phyloP scores from a whole-genome alignment of 1,284 basidiomycete species.

The Ceratobasidium sp. region DNA sequence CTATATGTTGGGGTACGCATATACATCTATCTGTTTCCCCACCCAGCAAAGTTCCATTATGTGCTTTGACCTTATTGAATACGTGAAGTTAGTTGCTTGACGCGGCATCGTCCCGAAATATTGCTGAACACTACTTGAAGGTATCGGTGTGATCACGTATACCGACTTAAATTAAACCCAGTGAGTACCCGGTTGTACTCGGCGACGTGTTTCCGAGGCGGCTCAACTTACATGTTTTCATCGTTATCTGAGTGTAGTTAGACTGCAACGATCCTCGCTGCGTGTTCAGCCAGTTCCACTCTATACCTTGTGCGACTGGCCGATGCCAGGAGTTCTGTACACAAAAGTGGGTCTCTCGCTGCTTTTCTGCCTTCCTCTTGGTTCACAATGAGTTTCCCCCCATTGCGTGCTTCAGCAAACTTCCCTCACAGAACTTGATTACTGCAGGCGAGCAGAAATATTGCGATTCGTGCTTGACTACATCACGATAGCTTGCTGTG shows the following conservation, averaged over 20 bases:
- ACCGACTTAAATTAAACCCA: not conserved
- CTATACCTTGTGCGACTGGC: not conserved
- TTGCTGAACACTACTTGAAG: not conserved
- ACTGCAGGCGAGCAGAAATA: not conserved
- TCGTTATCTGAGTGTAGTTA: not conserved
- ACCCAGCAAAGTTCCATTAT: not conserved
- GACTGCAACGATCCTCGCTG: slow-evolving; percentile 7
- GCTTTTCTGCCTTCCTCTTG: not conserved
- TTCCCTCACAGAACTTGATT: not conserved
- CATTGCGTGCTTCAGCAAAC: not conserved
- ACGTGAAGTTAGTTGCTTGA: not conserved
- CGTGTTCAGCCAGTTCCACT: slow-evolving; percentile 9
- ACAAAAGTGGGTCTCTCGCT: not conserved
- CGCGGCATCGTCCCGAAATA: not conserved
- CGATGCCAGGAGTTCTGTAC: not conserved
- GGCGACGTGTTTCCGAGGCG: not conserved
- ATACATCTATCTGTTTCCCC: not conserved
- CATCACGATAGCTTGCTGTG: not conserved
- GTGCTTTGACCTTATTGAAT: slow-evolving; percentile 18
- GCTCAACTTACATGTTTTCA: too few species aligned
- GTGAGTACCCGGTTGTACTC: not conserved
- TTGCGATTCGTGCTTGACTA: not conserved
- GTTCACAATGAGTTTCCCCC: not conserved
- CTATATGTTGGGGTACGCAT: not conserved
- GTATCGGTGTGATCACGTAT: slow-evolving; percentile 1